phyloP scores from a whole-genome alignment of 345 rosid species.

The Fremontodendron californicum region DNA sequence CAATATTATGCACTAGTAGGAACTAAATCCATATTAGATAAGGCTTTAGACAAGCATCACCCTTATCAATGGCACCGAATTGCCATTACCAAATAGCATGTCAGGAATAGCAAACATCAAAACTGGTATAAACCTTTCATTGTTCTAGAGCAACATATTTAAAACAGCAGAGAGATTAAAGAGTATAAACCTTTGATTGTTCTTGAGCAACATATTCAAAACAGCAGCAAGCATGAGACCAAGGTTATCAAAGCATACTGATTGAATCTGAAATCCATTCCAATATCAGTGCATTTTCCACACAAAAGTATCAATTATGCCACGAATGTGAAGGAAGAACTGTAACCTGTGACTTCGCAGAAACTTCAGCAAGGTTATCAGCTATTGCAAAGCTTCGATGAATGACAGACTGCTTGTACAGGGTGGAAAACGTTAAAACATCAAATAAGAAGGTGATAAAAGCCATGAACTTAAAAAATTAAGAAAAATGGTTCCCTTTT shows the following conservation, averaged over 20 bases:
- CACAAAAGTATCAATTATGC: background rate
- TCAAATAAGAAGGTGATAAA: background rate
- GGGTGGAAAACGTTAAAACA: slow-evolving; percentile 5
- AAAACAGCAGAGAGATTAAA: background rate
- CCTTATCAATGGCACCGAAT: background rate
- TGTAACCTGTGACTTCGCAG: slow-evolving; percentile 83
- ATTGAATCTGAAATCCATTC: slow-evolving; percentile 49
- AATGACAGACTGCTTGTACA: slow-evolving; percentile 55
- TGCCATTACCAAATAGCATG: background rate
- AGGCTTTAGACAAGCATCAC: background rate
- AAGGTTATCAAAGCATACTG: slow-evolving; percentile 70
- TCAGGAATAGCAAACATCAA: background rate
- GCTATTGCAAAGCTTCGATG: slow-evolving; percentile 92
- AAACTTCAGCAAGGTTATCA: slow-evolving; percentile 92
- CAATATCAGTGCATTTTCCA: slow-evolving; percentile 18
- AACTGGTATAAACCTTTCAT: background rate
- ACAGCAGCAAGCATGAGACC: slow-evolving; percentile 66
- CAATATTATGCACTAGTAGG: background rate
- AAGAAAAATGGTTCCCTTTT: background rate
- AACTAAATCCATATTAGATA: background rate
- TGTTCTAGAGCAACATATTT: background rate
- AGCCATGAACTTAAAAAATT: background rate
- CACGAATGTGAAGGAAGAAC: slow-evolving; percentile 3
- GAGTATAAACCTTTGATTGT: slow-evolving; percentile 50
- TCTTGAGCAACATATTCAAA: slow-evolving; percentile 51